Base-by-base conservation (phyloP, 352 stramenopile species). In the Pythium pyrilobum region DNA sequence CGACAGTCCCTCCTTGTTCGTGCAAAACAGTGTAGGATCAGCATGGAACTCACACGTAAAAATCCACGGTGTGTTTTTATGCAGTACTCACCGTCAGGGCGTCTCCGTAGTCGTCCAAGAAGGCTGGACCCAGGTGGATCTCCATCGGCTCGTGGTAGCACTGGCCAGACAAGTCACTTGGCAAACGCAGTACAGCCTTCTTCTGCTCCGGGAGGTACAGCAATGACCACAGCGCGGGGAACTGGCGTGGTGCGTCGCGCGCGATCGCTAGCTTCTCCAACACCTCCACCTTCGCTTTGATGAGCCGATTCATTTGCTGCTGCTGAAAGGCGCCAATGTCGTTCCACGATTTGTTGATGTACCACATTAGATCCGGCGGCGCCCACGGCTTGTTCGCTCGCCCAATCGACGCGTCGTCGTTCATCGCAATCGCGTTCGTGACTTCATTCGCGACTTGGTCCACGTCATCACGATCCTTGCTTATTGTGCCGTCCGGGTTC, bases 121-220 rank as follows among this genome's bases (percentile, higher is more conserved):
- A 44, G 18, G 33, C 18, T 0, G 39, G 15, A 0, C 47, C 36
- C 3, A 53, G 42, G 2, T 52, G 33, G 32, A 63, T 63, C n/a
- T 57, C 41, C 5, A 57, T 57, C 29, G 56, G 56, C 27, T 21
- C 18, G 20, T 63, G 56, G 34, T 47, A 63, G 20, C 56, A 63
- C 5, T 24, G 4, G 7, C 46, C 47, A 0, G 56, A 63, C 4
- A 63, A 12, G 33, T 63, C 56, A 23, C 56, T 63, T 11, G 29
- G 44, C 11, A 63, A 42, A 4, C 23, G 21, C 15, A 63, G 0
- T 0, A 34, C 34, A 9, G 48, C 9, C 20, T 47, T 57, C 16
- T 29, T 18, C 3, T 45, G 8, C 5, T 42, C 33, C 5, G 16
- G 27, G 0, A 27, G 2, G 18, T 40, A 49, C 25, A 52, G 20